Conservation (phyloP, 768 basidiomycete species). For the Phylloporus arenicola region DNA sequence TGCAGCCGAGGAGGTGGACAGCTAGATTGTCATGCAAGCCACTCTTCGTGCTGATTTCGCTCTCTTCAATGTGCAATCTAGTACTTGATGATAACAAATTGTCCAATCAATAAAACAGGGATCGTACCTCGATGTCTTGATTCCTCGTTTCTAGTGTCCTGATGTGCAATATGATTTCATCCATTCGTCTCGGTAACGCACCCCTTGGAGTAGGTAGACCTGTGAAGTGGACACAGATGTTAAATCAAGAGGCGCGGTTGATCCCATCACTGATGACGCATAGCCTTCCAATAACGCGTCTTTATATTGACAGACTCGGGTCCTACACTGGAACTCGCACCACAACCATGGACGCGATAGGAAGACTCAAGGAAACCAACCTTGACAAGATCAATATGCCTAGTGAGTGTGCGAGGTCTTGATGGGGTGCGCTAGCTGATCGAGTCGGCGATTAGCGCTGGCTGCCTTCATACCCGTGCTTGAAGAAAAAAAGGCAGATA, state of each 20-base stretch:
- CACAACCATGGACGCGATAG: constrained; percentile 34
- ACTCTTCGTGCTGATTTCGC: too few relatives aligned
- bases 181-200: not conserved
- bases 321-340: not conserved
- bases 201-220: not conserved
- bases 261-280: not conserved
- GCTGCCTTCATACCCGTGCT: constrained; percentile 47
- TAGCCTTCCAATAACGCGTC: not conserved
- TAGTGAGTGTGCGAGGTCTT: constrained; percentile 25
- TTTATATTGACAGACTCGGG: not conserved
- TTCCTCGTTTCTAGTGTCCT: too few relatives aligned
- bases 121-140: too few relatives aligned
- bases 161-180: too few relatives aligned
- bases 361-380: constrained; percentile 25
- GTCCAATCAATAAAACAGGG: too few relatives aligned
- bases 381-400: constrained; percentile 30
- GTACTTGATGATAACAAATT: too few relatives aligned
- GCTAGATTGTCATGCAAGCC: too few relatives aligned
- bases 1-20: too few relatives aligned
- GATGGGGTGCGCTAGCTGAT: not conserved
- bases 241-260: not conserved
- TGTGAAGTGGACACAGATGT: not conserved
- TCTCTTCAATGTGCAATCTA: too few relatives aligned
- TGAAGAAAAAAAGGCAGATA: constrained; percentile 41
- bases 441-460: constrained; percentile 34